Evolutionary conservation across 306 rosid genomes (phyloP).

Genomic region (Pueraria montana): DNA sequence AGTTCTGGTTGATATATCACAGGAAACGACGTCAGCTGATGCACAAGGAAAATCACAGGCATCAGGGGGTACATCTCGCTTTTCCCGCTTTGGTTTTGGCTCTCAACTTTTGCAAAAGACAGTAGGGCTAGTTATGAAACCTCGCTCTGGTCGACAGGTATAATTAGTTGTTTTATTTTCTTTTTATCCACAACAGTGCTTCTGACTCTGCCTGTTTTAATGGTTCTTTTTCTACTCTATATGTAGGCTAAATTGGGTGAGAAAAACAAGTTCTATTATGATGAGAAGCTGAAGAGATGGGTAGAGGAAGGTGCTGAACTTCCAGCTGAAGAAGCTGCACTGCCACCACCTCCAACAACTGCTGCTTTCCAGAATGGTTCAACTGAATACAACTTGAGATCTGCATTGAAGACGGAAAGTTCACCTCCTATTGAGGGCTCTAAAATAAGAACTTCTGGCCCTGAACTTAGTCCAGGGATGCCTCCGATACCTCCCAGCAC

Average conservation of each 20-base stretch:
- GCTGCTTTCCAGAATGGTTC: slow-evolving; percentile 78
- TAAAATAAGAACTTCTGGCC: slow-evolving; percentile 51
- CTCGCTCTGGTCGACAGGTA: slow-evolving; percentile 85
- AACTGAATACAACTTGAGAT: slow-evolving; percentile 76
- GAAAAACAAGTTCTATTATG: slow-evolving; percentile 86
- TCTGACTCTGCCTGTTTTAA: slow-evolving; percentile 37
- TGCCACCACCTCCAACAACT: slow-evolving; percentile 84
- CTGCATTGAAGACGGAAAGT: slow-evolving; percentile 70
- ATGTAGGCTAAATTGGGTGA: slow-evolving; percentile 92
- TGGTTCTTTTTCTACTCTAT: slow-evolving; percentile 40
- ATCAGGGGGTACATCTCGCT: slow-evolving; percentile 75
- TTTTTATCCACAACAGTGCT: slow-evolving; percentile 10
- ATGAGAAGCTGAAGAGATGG: slow-evolving; percentile 92
- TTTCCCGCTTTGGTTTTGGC: slow-evolving; percentile 85
- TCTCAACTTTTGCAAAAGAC: slow-evolving; percentile 81
- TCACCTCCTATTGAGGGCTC: slow-evolving; percentile 56
- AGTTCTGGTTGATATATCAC: slow-evolving; percentile 57
- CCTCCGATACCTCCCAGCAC: slow-evolving; percentile 84
- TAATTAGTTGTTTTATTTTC: slow-evolving; percentile 29
- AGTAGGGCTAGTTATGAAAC: slow-evolving; percentile 77
- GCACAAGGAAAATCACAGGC: slow-evolving; percentile 68
- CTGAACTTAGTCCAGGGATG: slow-evolving; percentile 71
- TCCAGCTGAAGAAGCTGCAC: slow-evolving; percentile 81
- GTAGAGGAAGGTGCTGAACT: slow-evolving; percentile 84
- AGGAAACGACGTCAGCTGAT: slow-evolving; percentile 61